A percentile compares a stretch with the other conserved stretches of the same genome.
Conservation (phyloP, 768 basidiomycete genomes). For the Pseudohyphozyma bogoriensis region DNA sequence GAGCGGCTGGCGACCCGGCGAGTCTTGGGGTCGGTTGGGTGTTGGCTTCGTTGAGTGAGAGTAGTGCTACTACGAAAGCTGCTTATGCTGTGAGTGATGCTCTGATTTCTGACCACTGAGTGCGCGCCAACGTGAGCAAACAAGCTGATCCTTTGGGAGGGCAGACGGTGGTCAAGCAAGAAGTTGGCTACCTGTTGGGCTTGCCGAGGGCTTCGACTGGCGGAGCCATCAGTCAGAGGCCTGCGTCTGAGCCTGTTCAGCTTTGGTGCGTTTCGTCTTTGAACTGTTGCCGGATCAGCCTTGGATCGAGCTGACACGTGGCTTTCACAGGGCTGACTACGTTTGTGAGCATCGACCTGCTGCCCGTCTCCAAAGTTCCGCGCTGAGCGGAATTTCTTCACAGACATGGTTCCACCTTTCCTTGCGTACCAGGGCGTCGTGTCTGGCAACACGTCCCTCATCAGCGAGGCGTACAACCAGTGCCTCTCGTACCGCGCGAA, state of each 20-base stretch:
- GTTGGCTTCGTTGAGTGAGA: slow-evolving; percentile 4
- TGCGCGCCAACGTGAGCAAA: too few relatives aligned
- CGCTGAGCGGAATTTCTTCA: not conserved
- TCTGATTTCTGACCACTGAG: too few relatives aligned
- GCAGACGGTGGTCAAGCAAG: slow-evolving; percentile 40
- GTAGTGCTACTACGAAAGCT: too few relatives aligned
- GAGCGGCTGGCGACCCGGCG: slow-evolving; percentile 62
- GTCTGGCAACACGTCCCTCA: slow-evolving; percentile 50
- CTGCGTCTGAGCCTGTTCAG: slow-evolving; percentile 31
- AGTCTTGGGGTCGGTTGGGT: slow-evolving; percentile 27
- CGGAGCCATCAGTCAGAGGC: slow-evolving; percentile 72
- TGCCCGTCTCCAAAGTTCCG: slow-evolving; percentile 48
- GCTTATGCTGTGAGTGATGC: too few relatives aligned
- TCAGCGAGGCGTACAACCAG: slow-evolving; percentile 60
- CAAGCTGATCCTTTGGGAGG: not conserved
- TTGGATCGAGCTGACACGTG: not conserved
- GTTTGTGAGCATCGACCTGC: slow-evolving; percentile 45
- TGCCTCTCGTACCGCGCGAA: slow-evolving; percentile 60
- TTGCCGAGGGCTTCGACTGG: slow-evolving; percentile 51
- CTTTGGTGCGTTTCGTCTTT: slow-evolving; percentile 60
- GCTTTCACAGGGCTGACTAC: slow-evolving; percentile 18
- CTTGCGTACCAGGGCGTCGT: slow-evolving; percentile 54
- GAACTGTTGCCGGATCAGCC: slow-evolving; percentile 37
- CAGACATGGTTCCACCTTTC: slow-evolving; percentile 19
- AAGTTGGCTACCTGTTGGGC: slow-evolving; percentile 54